Evolutionary conservation across 352 stramenopile species (phyloP).

Genomic region (Thalassiosira mediterranea): DNA sequence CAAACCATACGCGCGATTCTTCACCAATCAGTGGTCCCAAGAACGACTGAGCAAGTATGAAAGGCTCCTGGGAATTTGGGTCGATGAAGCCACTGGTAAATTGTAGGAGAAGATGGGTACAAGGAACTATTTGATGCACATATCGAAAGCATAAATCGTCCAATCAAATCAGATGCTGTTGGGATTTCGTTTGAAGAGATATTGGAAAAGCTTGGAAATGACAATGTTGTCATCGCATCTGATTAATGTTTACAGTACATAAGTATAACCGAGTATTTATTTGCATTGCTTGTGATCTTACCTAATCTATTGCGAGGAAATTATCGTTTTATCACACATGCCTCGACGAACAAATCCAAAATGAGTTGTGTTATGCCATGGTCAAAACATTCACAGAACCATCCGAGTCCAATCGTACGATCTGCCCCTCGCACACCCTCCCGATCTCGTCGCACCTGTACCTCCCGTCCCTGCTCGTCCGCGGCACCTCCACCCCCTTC

Average conservation of each 20-base stretch:
- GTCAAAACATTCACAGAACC: constrained; percentile 52
- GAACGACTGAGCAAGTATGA: constrained; percentile 7
- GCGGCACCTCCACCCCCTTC: constrained; percentile 29
- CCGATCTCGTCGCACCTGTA: constrained; percentile 62
- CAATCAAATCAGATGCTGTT: not conserved
- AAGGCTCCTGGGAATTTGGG: constrained; percentile 17
- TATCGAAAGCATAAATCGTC: constrained; percentile 3
- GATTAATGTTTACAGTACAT: too few relatives aligned
- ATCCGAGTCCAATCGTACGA: constrained; percentile 55
- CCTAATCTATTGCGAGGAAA: too few relatives aligned
- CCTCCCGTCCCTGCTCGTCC: constrained; percentile 48
- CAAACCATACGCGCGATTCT: constrained; percentile 13
- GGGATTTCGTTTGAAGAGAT: constrained; percentile 22
- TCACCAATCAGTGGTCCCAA: constrained; percentile 22
- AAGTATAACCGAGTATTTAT: too few relatives aligned
- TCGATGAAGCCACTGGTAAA: constrained; percentile 13
- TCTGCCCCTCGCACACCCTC: constrained; percentile 57
- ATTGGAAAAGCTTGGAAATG: not conserved
- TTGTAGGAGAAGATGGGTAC: constrained; percentile 13
- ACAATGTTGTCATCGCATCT: not conserved
- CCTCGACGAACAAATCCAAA: too few relatives aligned
- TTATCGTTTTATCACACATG: too few relatives aligned
- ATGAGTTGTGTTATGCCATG: not conserved
- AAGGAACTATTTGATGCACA: constrained; percentile 28
- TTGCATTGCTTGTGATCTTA: too few relatives aligned